Percentiles rank a stretch among this genome's conserved stretches.
phyloP scores from a whole-genome alignment of 345 rosid species.

The Mallotus nudiflorus region DNA sequence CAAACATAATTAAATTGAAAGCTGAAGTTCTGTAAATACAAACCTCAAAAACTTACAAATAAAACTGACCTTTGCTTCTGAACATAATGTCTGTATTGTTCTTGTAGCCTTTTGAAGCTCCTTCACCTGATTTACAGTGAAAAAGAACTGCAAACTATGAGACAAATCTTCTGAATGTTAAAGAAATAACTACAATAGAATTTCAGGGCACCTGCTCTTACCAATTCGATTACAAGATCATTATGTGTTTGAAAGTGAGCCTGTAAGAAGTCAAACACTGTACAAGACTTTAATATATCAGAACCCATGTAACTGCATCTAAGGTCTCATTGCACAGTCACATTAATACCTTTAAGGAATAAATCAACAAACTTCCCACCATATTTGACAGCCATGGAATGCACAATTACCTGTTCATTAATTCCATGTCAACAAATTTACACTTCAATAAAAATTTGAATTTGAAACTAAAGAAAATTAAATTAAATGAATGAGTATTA shows the following conservation, averaged over 20 bases:
- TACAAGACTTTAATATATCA: constrained; percentile 23
- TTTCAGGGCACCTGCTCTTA: constrained; percentile 28
- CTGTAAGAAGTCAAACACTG: constrained; percentile 75
- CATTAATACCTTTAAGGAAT: constrained; percentile 66
- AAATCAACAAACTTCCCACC: constrained; percentile 78
- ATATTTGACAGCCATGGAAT: constrained; percentile 80
- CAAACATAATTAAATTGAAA: constrained; percentile 17
- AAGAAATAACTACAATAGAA: background rate
- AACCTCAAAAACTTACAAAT: constrained; percentile 1
- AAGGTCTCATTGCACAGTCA: background rate
- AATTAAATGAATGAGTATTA: background rate
- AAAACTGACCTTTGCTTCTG: constrained; percentile 80
- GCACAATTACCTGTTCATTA: constrained; percentile 54
- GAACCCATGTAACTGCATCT: constrained; percentile 13
- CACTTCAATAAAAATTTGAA: background rate
- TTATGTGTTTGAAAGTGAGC: constrained; percentile 62
- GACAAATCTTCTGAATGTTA: background rate
- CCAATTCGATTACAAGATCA: constrained; percentile 62
- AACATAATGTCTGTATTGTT: constrained; percentile 80
- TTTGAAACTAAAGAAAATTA: background rate
- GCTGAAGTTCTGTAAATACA: background rate
- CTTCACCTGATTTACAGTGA: constrained; percentile 46
- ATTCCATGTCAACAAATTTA: constrained; percentile 15
- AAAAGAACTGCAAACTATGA: constrained; percentile 6
- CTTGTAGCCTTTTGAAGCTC: constrained; percentile 91